A percentile compares a stretch with the other conserved stretches of the same genome.
These are phyloP conservation scores for Butyriboletus loyo DNA, from an alignment of 768 basidiomycete species.

Conservation along the genomic window DNA sequence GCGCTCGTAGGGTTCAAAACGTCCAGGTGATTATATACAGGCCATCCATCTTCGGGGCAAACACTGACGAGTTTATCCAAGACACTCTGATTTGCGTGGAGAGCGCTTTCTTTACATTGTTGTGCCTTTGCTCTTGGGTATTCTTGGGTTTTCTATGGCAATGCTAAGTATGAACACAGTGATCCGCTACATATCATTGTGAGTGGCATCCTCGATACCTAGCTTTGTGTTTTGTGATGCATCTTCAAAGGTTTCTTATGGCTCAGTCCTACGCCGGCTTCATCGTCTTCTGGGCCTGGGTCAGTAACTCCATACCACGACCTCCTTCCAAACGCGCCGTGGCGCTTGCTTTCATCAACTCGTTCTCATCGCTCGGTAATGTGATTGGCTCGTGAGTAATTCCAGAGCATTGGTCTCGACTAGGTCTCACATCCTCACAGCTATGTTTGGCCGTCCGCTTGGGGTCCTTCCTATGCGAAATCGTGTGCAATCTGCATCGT, in stretches of 20 bases:
- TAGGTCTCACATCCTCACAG: slow-evolving; percentile 29
- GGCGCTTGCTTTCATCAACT: slow-evolving; percentile 80
- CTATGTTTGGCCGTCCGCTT: slow-evolving; percentile 64
- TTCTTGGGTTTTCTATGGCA: slow-evolving; percentile 67
- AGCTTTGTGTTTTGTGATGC: neutral
- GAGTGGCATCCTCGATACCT: slow-evolving; percentile 16
- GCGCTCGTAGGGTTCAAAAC: slow-evolving; percentile 52
- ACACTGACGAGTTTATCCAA: slow-evolving; percentile 19
- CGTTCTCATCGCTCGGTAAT: slow-evolving; percentile 81
- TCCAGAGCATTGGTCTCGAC: neutral
- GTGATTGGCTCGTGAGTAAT: slow-evolving; percentile 71
- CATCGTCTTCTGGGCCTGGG: slow-evolving; percentile 58
- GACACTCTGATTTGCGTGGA: slow-evolving; percentile 66
- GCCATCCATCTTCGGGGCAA: neutral
- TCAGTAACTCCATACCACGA: slow-evolving; percentile 61
- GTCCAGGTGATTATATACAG: slow-evolving; percentile 39
- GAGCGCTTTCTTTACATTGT: slow-evolving; percentile 73
- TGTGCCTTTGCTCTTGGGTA: slow-evolving; percentile 51
- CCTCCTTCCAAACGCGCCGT: slow-evolving; percentile 86
- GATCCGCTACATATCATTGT: slow-evolving; percentile 66
- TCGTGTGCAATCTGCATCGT: slow-evolving; percentile 75
- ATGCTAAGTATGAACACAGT: slow-evolving; percentile 59
- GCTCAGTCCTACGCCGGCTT: slow-evolving; percentile 72
- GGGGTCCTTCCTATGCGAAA: slow-evolving; percentile 68
- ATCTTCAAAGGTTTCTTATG: slow-evolving; percentile 61